Conservation (phyloP, 2,329 filamentous ascomycete species). For the Trichoderma hamatum region DNA sequence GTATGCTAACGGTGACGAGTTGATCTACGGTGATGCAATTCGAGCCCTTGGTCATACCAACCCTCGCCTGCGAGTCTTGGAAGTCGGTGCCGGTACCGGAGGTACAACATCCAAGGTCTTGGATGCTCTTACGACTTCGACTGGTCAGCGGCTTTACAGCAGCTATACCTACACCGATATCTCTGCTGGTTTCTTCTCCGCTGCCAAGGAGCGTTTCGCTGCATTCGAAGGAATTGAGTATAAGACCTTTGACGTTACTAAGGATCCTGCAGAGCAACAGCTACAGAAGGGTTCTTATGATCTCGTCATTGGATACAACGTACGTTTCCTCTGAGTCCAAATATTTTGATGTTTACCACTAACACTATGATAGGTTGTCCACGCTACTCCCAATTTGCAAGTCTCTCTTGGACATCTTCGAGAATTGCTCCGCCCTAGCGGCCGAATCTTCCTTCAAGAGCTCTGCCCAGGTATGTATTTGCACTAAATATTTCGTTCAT, state of each 20-base stretch:
- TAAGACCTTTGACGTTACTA: constrained; percentile 2
- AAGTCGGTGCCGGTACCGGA: constrained; percentile 48
- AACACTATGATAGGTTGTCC: constrained; percentile 26
- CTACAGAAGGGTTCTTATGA: constrained; percentile 2
- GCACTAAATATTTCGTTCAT: no score
- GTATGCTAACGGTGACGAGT: constrained; percentile 8
- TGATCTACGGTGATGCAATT: constrained; percentile 13
- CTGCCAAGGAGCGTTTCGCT: constrained; percentile 36
- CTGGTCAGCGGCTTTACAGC: constrained; percentile 1
- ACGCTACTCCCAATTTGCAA: constrained; percentile 37
- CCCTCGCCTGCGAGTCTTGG: constrained; percentile 38
- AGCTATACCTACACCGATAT: constrained; percentile 41
- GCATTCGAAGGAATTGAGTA: constrained; percentile 29
- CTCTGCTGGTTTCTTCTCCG: constrained; percentile 35
- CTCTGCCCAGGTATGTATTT: constrained; percentile 18
- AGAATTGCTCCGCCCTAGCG: constrained; percentile 37
- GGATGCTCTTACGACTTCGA: neutral
- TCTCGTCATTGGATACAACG: constrained; percentile 25
- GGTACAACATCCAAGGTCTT: constrained; percentile 21
- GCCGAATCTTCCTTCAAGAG: constrained; percentile 39
- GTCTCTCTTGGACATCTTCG: constrained; percentile 31
- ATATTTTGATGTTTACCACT: neutral
- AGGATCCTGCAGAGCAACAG: neutral
- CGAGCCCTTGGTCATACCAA: constrained; percentile 5
- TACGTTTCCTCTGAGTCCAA: constrained; percentile 7